Conservation (phyloP, 129 eudicot species). For the Flaveria brownii region DNA sequence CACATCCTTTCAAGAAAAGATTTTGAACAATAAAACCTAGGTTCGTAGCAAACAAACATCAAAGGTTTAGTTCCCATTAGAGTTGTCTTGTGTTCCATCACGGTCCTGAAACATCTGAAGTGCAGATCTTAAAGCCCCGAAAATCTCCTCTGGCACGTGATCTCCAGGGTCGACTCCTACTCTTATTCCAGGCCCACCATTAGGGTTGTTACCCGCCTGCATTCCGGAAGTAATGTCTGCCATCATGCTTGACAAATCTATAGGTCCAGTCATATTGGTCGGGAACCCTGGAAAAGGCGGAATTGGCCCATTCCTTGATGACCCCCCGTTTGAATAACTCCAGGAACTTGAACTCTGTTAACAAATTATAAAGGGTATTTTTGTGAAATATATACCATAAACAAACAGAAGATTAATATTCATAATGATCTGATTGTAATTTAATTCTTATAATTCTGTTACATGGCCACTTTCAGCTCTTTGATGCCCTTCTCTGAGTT, state of each 20-base stretch:
- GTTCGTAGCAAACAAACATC: conserved; percentile 3
- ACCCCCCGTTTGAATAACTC: conserved; percentile 37
- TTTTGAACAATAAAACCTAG: conserved; percentile 8
- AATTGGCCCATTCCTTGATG: conserved; percentile 39
- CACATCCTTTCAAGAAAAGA: conserved; percentile 12
- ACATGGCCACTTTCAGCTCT: conserved; percentile 57
- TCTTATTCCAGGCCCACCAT: conserved; percentile 20
- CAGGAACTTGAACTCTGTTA: conserved; percentile 53
- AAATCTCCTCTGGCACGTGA: conserved; percentile 51
- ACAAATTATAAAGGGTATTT: conserved; percentile 4
- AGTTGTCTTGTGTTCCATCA: conserved; percentile 41
- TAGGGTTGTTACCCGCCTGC: conserved; percentile 28
- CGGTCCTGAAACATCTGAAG: conserved; percentile 54
- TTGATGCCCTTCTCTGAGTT: conserved; percentile 55
- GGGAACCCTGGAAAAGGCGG: conserved; percentile 51
- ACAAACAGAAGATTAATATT: conserved; percentile 2
- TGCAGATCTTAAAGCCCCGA: conserved; percentile 61
- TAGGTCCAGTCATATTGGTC: conserved; percentile 34
- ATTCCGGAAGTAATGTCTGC: conserved; percentile 36
- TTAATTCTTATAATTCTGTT: conserved; percentile 7
- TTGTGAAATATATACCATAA: not conserved
- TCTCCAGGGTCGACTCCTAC: conserved; percentile 39
- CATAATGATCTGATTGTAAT: not conserved
- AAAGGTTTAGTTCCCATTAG: conserved; percentile 41
- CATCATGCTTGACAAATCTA: conserved; percentile 53